Evolutionary conservation across 2,329 filamentous ascomycete species (phyloP), one percentile per base, ranked within the genome.

Genomic region (Aspergillus fructus): DNA sequence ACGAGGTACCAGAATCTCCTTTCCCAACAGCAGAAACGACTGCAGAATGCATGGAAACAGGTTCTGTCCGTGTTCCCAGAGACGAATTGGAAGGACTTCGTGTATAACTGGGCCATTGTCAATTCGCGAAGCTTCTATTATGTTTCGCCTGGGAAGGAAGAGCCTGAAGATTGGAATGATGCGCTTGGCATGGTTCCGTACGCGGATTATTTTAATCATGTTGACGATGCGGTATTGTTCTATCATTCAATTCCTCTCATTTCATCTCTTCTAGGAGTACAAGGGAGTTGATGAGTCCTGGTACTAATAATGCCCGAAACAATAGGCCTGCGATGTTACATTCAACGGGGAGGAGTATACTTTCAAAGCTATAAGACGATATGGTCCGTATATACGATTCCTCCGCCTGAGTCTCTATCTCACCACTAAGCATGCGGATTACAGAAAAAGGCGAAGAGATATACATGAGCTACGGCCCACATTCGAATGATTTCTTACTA

Each of bases 111-210:
- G 83, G 72, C 83, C 21, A 79, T 85, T 43, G 77, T 84, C 17
- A 84, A 84, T 64, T 84, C 81, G 2, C 73, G 83, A 60, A 82
- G 79, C n/a, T 85, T 86, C 63, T 84, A 83, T 65, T 85, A 82
- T 74, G 74, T 80, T 19, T 76, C 70, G 41, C 73, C 72, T 7
- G 76, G 65, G 23, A 68, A 52, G 60, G 60, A 69, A 5, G 62
- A 64, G n/a, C 67, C 68, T 12, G 62, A 66, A 23, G 68, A 73
- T 33, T 68, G 65, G 49, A 74, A 75, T 51, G 74, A 77, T 59
- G 69, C 73, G 9, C 69, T 77, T 58, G 73, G 69, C 4, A 52
- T 77, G 59, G 73, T 75, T 40, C 74, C 75, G 17, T 75, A 73
- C 64, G 71, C 72, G 6, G 75, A 77, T 60, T 76, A 74, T 56